Conservation (phyloP, 352 stramenopile species). For the Globisporangium orthogonon region DNA sequence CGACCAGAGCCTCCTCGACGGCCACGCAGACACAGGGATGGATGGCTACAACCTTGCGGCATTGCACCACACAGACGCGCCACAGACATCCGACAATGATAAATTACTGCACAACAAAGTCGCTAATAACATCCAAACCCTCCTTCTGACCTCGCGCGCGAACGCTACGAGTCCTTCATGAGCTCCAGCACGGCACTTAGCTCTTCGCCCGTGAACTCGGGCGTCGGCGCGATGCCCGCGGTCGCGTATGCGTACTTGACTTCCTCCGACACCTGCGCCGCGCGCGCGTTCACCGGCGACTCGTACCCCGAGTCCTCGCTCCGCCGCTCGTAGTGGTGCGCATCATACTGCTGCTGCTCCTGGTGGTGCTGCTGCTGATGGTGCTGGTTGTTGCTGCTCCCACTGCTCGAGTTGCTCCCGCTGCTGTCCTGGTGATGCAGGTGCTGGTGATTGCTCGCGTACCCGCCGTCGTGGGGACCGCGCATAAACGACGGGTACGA, state of each 20-base stretch:
- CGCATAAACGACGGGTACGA: slow-evolving; percentile 40
- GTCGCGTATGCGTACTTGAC: slow-evolving; percentile 26
- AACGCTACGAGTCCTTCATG: slow-evolving; percentile 69
- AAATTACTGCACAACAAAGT: neutral
- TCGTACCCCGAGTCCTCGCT: slow-evolving; percentile 21
- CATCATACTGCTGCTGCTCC: slow-evolving; percentile 13
- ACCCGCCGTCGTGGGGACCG: slow-evolving; percentile 20
- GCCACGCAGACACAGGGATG: neutral
- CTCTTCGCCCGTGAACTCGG: slow-evolving; percentile 73
- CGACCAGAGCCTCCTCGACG: neutral
- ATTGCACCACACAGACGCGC: no score
- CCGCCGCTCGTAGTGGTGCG: neutral
- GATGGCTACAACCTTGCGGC: neutral
- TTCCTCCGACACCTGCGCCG: slow-evolving; percentile 16
- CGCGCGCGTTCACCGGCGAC: slow-evolving; percentile 14
- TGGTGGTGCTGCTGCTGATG: slow-evolving; percentile 14
- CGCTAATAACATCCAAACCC: neutral
- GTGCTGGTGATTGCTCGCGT: slow-evolving; percentile 16
- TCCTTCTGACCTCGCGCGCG: no score
- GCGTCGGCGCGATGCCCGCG: slow-evolving; percentile 15
- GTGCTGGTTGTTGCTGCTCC: slow-evolving; percentile 3
- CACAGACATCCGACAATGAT: slow-evolving; percentile 10
- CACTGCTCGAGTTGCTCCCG: neutral
- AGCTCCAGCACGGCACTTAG: slow-evolving; percentile 72
- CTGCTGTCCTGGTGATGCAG: slow-evolving; percentile 6